phyloP scores from a whole-genome alignment of 1,284 basidiomycete genomes.

The Moniliophthora roreri region DNA sequence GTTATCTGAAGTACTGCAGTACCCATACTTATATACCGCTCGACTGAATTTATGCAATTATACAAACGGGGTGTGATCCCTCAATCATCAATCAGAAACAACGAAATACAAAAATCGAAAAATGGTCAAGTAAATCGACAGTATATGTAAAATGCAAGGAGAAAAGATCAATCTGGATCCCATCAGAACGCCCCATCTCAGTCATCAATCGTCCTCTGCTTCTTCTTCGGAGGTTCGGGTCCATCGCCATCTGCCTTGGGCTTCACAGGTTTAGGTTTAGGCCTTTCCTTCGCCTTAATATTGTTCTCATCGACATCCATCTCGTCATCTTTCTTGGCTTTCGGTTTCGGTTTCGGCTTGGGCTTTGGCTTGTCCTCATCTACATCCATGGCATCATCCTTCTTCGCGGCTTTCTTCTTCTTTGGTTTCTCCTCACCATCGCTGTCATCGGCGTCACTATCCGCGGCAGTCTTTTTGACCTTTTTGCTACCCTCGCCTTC shows the following conservation, averaged over 20 bases:
- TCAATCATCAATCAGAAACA: no score
- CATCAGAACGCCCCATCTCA: no score
- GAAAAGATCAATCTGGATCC: no score
- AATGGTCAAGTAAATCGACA: no score
- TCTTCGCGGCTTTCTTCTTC: constrained; percentile 34
- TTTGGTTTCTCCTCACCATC: constrained; percentile 28
- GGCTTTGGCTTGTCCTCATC: constrained; percentile 44
- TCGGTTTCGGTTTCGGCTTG: constrained; percentile 41
- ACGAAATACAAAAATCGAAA: no score
- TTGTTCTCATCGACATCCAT: constrained; percentile 38
- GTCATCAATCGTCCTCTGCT: constrained; percentile 32
- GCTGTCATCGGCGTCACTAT: constrained; percentile 28
- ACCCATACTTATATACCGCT: no score
- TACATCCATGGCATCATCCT: constrained; percentile 31
- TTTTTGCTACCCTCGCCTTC: constrained; percentile 34
- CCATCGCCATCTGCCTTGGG: constrained; percentile 29
- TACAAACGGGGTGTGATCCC: no score
- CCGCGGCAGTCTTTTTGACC: constrained; percentile 33
- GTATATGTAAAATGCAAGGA: no score
- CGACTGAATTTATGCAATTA: no score
- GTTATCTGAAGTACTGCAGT: no score
- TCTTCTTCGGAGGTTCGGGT: constrained; percentile 32
- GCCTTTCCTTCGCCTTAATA: constrained; percentile 48
- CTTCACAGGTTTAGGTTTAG: constrained; percentile 38
- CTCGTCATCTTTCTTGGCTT: constrained; percentile 27